These are phyloP conservation scores for Diatrype stigma DNA, from an alignment of 2,329 filamentous ascomycete species.

Conservation along the genomic window DNA sequence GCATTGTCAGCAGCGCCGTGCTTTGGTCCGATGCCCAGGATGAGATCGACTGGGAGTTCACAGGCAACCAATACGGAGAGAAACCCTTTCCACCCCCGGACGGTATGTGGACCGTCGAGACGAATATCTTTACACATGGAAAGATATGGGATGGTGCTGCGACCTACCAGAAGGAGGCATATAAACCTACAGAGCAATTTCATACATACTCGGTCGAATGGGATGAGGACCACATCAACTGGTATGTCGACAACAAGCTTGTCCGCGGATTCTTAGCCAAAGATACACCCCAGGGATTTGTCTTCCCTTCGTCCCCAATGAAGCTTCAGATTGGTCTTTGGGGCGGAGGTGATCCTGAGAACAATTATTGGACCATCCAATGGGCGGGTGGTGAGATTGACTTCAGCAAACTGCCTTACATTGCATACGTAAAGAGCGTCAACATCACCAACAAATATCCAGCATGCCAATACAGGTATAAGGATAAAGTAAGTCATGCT, in stretches of 20 bases:
- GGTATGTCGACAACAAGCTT: conserved; percentile 26
- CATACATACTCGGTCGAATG: conserved; percentile 31
- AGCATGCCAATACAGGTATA: conserved; percentile 26
- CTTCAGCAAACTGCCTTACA: conserved; percentile 22
- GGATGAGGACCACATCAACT: conserved; percentile 24
- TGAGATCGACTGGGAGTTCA: conserved; percentile 30
- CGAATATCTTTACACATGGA: conserved; percentile 23
- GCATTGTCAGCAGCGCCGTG: conserved; percentile 23
- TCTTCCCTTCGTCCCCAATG: conserved; percentile 27
- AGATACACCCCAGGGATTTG: conserved; percentile 18
- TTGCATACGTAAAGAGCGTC: conserved; percentile 27
- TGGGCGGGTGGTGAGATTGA: conserved; percentile 29
- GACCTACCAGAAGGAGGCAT: conserved; percentile 21
- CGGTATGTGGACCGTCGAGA: conserved; percentile 22
- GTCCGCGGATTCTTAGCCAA: conserved; percentile 20
- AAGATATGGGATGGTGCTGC: conserved; percentile 28
- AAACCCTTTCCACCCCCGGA: conserved; percentile 25
- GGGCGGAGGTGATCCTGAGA: conserved; percentile 26
- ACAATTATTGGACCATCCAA: conserved; percentile 24
- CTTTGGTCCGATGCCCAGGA: conserved; percentile 29
- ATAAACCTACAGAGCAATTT: conserved; percentile 24
- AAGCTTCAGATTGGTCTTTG: conserved; percentile 28
- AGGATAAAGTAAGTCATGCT: conserved; percentile 19
- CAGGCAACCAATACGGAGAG: conserved; percentile 26
- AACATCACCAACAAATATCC: conserved; percentile 30